These are phyloP conservation scores for Wilcoxina mikolae DNA, from an alignment of 495 filamentous ascomycete genomes.

Conservation along the genomic window DNA sequence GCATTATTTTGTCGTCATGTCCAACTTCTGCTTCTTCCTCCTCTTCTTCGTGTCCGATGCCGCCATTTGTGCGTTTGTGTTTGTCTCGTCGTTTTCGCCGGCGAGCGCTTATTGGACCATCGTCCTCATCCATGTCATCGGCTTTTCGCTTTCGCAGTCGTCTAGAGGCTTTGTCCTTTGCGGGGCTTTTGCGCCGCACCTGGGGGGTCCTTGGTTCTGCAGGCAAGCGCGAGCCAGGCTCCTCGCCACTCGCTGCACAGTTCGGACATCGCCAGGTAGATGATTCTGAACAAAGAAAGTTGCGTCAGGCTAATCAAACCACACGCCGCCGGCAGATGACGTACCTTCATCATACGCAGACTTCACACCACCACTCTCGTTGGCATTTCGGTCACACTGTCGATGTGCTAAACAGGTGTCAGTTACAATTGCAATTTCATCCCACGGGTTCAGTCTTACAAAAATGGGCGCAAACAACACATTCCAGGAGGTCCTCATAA, in stretches of 20 bases:
- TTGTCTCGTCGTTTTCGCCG: conserved; percentile 29
- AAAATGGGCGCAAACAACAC: conserved; percentile 70
- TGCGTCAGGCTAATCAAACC: not conserved
- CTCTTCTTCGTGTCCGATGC: conserved; percentile 31
- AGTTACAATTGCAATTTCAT: conserved; percentile 23
- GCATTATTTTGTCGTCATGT: conserved; percentile 24
- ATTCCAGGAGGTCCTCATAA: conserved; percentile 72
- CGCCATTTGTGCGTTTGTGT: conserved; percentile 29
- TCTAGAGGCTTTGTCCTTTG: conserved; percentile 34
- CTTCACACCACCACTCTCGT: conserved; percentile 42
- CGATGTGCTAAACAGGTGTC: conserved; percentile 55
- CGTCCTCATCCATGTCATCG: conserved; percentile 39
- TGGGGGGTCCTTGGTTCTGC: not conserved
- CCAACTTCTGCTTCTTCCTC: conserved; percentile 29
- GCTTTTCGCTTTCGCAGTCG: conserved; percentile 76
- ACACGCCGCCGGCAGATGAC: conserved; percentile 25
- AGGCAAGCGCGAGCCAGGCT: conserved; percentile 33
- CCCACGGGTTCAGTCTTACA: conserved; percentile 44
- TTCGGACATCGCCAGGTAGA: conserved; percentile 65
- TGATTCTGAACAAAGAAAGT: conserved; percentile 36
- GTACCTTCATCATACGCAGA: conserved; percentile 47
- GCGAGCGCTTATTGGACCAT: conserved; percentile 19
- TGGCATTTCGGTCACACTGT: conserved; percentile 75
- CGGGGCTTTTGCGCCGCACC: not conserved
- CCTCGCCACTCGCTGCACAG: conserved; percentile 54